These are phyloP conservation scores for Clathrospora elynae DNA, from an alignment of 2,329 filamentous ascomycete genomes.

Conservation along the genomic window DNA sequence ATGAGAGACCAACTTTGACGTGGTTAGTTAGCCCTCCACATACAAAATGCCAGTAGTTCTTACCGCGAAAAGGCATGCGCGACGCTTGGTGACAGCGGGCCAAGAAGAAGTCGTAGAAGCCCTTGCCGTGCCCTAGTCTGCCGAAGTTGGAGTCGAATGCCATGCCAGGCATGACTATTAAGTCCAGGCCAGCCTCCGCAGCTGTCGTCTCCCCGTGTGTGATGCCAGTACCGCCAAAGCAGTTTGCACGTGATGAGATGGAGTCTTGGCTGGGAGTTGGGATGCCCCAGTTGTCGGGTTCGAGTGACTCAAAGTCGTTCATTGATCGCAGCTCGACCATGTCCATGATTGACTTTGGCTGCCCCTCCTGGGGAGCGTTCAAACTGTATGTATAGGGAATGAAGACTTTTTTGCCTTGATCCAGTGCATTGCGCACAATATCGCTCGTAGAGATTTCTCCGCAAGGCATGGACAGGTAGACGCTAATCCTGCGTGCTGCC, in stretches of 20 bases:
- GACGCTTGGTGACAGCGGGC: slow-evolving; percentile 67
- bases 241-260: slow-evolving; percentile 69
- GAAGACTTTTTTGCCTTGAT: slow-evolving; percentile 80
- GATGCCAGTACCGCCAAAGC: slow-evolving; percentile 68
- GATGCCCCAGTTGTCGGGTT: slow-evolving; percentile 89
- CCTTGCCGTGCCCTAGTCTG: slow-evolving; percentile 89
- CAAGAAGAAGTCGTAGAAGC: slow-evolving; percentile 95
- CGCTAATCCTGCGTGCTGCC: slow-evolving; percentile 73
- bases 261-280: slow-evolving; percentile 76
- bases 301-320: slow-evolving; percentile 76
- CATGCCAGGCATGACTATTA: slow-evolving; percentile 90
- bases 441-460: slow-evolving; percentile 83
- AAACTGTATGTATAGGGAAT: slow-evolving; percentile 83
- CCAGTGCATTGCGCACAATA: slow-evolving; percentile 81
- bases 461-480: slow-evolving; percentile 91
- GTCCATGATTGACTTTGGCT: slow-evolving; percentile 79
- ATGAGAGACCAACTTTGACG: slow-evolving; percentile 72
- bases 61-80: slow-evolving; percentile 65
- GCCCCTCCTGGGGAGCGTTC: slow-evolving; percentile 44
- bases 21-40: slow-evolving; percentile 45
- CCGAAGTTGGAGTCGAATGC: slow-evolving; percentile 80
- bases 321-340: slow-evolving; percentile 81
- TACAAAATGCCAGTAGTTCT: slow-evolving; percentile 44
- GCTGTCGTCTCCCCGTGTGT: slow-evolving; percentile 44
- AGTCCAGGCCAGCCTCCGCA: slow-evolving; percentile 65